Conservation (phyloP, 495 filamentous ascomycete species). For the Xylaria scruposa region DNA sequence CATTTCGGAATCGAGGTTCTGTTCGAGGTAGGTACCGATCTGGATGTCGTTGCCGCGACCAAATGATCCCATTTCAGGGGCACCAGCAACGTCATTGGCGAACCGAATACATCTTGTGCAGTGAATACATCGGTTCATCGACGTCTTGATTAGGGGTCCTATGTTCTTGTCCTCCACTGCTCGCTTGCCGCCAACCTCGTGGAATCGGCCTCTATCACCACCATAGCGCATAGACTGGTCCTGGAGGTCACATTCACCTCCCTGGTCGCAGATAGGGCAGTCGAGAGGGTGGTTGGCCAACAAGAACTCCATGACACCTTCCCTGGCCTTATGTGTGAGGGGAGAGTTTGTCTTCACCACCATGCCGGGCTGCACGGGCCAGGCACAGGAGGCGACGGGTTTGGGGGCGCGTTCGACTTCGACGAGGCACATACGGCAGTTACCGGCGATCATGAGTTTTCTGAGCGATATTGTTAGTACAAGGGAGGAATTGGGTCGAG, state of each 20-base stretch:
- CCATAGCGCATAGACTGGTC: conserved; percentile 99
- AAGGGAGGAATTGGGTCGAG: conserved; percentile 32
- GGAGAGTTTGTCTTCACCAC: conserved; percentile 98
- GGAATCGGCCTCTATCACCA: conserved; percentile 93
- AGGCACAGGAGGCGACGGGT: conserved; percentile 96
- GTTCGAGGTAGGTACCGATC: conserved; percentile 96
- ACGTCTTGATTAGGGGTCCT: conserved; percentile 97
- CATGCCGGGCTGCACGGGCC: conserved; percentile 98
- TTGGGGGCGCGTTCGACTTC: conserved; percentile 96
- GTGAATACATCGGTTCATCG: conserved; percentile 99
- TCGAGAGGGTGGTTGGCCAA: conserved; percentile 97
- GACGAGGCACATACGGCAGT: conserved; percentile 99
- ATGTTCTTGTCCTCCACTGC: conserved; percentile 99
- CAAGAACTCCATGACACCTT: conserved; percentile 98
- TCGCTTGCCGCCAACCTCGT: conserved; percentile 92
- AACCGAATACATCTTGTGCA: conserved; percentile 98
- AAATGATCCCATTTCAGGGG: conserved; percentile 90
- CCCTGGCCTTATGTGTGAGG: conserved; percentile 92
- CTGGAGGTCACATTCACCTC: conserved; percentile 97
- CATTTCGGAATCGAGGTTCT: conserved; percentile 87
- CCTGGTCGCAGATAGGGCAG: conserved; percentile 98
- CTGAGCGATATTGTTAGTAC: conserved; percentile 55
- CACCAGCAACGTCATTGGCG: conserved; percentile 95
- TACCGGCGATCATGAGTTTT: conserved; percentile 98
- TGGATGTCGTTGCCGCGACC: conserved; percentile 97